Conservation (phyloP, 345 rosid species). For the Gossypium ekmanianum region DNA sequence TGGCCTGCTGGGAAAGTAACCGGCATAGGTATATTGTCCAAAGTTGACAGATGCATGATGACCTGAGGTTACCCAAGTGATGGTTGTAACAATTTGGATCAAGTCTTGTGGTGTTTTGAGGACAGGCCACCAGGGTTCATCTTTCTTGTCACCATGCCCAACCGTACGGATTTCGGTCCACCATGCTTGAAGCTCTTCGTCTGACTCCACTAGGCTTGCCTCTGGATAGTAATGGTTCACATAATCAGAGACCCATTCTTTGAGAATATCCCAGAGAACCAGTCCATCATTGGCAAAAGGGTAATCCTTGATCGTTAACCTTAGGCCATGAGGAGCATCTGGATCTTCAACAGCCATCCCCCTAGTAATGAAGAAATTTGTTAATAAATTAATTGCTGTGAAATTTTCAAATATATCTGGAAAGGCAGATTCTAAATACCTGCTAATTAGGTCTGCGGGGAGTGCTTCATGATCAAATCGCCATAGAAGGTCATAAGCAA, state of each 20-base stretch:
- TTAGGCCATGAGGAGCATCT: constrained; percentile 42
- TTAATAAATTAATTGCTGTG: not conserved
- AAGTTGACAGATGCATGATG: constrained; percentile 60
- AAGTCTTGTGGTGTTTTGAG: constrained; percentile 34
- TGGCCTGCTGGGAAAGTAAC: constrained; percentile 50
- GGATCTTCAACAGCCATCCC: constrained; percentile 62
- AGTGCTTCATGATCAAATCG: constrained; percentile 47
- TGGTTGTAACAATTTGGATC: constrained; percentile 32
- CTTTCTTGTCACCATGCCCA: constrained; percentile 57
- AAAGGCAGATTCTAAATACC: constrained; percentile 19
- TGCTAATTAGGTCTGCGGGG: constrained; percentile 51
- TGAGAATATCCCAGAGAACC: constrained; percentile 39
- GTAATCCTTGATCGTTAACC: constrained; percentile 49
- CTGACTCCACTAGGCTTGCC: constrained; percentile 22
- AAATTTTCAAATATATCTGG: not conserved
- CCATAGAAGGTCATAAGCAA: constrained; percentile 45
- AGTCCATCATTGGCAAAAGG: constrained; percentile 65
- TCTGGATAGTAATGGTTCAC: constrained; percentile 46
- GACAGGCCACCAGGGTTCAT: constrained; percentile 54
- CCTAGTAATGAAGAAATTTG: constrained; percentile 21
- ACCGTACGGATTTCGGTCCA: constrained; percentile 49
- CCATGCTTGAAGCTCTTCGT: constrained; percentile 53
- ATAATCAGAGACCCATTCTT: constrained; percentile 46
- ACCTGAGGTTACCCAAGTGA: constrained; percentile 45
- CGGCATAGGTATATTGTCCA: constrained; percentile 46